phyloP scores from a whole-genome alignment of 2,329 filamentous ascomycete genomes.

The Celoporthe dispersa region DNA sequence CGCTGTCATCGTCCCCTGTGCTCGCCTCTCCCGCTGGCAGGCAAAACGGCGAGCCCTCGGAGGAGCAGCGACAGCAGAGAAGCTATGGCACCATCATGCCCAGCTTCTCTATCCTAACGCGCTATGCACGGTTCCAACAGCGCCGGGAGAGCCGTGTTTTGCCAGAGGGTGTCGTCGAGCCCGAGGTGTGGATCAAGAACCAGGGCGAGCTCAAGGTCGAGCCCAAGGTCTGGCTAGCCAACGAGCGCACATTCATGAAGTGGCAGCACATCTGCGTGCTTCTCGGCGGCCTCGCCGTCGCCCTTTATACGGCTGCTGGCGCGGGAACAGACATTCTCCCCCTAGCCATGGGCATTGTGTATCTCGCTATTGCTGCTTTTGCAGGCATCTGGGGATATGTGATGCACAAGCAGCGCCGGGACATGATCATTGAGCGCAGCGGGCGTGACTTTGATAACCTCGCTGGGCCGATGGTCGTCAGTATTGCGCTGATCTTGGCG shows the following conservation, averaged over 20 bases:
- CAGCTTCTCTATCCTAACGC: constrained; percentile 74
- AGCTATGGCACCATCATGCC: constrained; percentile 72
- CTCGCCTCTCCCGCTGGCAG: constrained; percentile 16
- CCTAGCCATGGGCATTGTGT: constrained; percentile 78
- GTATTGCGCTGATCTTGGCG: constrained; percentile 75
- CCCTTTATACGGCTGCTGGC: constrained; percentile 86
- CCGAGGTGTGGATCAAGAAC: constrained; percentile 91
- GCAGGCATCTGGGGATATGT: constrained; percentile 85
- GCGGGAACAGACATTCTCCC: constrained; percentile 70
- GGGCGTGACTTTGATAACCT: constrained; percentile 93
- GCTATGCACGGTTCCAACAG: constrained; percentile 67
- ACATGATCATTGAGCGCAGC: constrained; percentile 82
- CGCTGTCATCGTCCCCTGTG: constrained; percentile 21
- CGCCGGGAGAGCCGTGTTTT: constrained; percentile 56
- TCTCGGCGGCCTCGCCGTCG: constrained; percentile 80
- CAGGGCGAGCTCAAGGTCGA: constrained; percentile 89
- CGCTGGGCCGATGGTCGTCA: constrained; percentile 82
- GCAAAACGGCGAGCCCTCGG: constrained; percentile 16
- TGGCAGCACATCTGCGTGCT: constrained; percentile 96
- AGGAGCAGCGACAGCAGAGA: constrained; percentile 32
- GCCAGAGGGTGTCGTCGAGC: constrained; percentile 87
- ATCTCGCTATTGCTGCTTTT: constrained; percentile 81
- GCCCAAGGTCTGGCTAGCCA: constrained; percentile 98
- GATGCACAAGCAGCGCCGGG: constrained; percentile 75
- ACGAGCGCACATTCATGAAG: constrained; percentile 97